Percentiles rank a stretch among this genome's conserved stretches.
phyloP scores from a whole-genome alignment of 805 yeast genomes.

The Candida namnaoensis region DNA sequence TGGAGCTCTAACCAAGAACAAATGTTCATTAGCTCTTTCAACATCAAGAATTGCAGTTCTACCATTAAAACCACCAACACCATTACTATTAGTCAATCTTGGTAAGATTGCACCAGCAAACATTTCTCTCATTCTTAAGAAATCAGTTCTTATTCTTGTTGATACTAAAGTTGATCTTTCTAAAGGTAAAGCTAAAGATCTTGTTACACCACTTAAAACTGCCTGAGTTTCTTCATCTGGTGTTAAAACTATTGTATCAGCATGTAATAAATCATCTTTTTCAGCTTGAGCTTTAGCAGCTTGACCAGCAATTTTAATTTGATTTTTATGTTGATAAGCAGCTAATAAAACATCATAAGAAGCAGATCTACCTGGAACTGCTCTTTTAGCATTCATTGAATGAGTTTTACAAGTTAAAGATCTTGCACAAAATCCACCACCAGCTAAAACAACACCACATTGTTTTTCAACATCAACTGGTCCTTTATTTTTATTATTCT shows the following conservation, averaged over 20 bases:
- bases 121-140: slow-evolving; percentile 87
- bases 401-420: slow-evolving; percentile 96
- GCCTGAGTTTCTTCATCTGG: slow-evolving; percentile 92
- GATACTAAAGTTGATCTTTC: slow-evolving; percentile 71
- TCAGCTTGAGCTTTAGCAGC: slow-evolving; percentile 75
- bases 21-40: slow-evolving; percentile 61
- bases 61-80: slow-evolving; percentile 74
- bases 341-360: slow-evolving; percentile 85
- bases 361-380: slow-evolving; percentile 88
- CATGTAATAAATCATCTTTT: slow-evolving; percentile 53
- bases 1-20: slow-evolving; percentile 41
- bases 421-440: slow-evolving; percentile 94
- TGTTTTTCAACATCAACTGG: slow-evolving; percentile 90
- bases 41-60: slow-evolving; percentile 69
- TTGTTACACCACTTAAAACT: slow-evolving; percentile 81
- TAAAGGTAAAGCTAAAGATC: slow-evolving; percentile 75
- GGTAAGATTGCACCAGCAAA: slow-evolving; percentile 79
- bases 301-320: slow-evolving; percentile 78
- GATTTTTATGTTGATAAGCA: slow-evolving; percentile 87
- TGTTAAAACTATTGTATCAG: slow-evolving; percentile 27
- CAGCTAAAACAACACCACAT: slow-evolving; percentile 91
- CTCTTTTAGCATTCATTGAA: slow-evolving; percentile 96
- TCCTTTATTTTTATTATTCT: slow-evolving; percentile 34
- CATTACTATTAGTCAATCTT: slow-evolving; percentile 44
- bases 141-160: slow-evolving; percentile 58